These are phyloP conservation scores for Stemphylium vesicarium DNA, from an alignment of 2,329 filamentous ascomycete species.

Conservation along the genomic window DNA sequence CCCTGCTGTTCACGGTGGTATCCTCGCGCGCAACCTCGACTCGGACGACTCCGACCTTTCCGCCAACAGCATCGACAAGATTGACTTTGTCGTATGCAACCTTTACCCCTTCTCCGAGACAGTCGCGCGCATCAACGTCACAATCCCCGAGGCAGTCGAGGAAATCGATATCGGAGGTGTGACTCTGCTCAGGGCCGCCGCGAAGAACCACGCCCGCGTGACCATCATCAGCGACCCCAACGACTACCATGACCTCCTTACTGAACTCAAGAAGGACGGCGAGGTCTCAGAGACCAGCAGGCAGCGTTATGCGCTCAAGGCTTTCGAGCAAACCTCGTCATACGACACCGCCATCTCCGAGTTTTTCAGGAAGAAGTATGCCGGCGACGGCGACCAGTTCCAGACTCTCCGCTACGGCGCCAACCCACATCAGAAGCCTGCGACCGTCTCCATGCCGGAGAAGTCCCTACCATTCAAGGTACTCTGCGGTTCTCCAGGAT, in stretches of 20 bases:
- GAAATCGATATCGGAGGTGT: slow-evolving; percentile 98
- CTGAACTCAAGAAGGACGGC: slow-evolving; percentile 84
- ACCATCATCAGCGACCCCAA: slow-evolving; percentile 93
- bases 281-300: slow-evolving; percentile 85
- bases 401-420: slow-evolving; percentile 89
- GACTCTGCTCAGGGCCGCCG: slow-evolving; percentile 91
- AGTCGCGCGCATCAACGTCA: slow-evolving; percentile 95
- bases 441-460: slow-evolving; percentile 77
- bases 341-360: slow-evolving; percentile 94
- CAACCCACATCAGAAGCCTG: slow-evolving; percentile 98
- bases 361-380: slow-evolving; percentile 98
- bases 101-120: slow-evolving; percentile 99
- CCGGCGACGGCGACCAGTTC: slow-evolving; percentile 82
- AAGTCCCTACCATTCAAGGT: slow-evolving; percentile 92
- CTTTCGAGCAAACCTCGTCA: slow-evolving; percentile 96
- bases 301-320: slow-evolving; percentile 92
- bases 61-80: slow-evolving; percentile 50
- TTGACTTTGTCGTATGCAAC: slow-evolving; percentile 76
- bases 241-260: slow-evolving; percentile 93
- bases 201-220: slow-evolving; percentile 96
- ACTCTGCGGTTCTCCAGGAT: slow-evolving; percentile 85
- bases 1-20: slow-evolving; percentile 82
- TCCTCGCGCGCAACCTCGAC: slow-evolving; percentile 90
- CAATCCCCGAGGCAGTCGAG: slow-evolving; percentile 94
- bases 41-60: slow-evolving; percentile 95